phyloP scores from a whole-genome alignment of 225 moss, liverwort and hornwort genomes.

The Thuidium tamariscinum region DNA sequence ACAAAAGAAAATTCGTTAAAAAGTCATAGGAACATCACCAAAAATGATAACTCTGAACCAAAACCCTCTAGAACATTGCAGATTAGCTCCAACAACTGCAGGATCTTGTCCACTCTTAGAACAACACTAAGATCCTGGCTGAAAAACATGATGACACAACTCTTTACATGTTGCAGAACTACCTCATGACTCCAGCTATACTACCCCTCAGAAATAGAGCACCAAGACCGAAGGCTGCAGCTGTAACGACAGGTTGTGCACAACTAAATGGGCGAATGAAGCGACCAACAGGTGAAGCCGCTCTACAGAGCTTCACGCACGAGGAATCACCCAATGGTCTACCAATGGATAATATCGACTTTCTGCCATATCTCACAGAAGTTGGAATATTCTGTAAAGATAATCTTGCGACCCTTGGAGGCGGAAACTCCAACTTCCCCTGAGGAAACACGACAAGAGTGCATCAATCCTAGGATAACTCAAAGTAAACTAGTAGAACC shows the following conservation, averaged over 20 bases:
- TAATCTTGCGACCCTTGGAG: slow-evolving; percentile 7
- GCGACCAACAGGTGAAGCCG: neutral
- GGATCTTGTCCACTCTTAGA: neutral
- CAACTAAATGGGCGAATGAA: slow-evolving; percentile 1
- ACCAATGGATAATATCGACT: neutral
- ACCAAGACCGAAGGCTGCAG: slow-evolving; percentile 8
- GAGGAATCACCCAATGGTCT: neutral
- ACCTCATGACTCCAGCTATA: neutral
- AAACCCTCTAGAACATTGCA: neutral
- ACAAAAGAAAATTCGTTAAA: neutral
- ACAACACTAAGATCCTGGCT: neutral
- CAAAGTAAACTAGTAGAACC: neutral
- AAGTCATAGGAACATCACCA: neutral
- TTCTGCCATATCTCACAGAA: neutral
- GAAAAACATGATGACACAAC: no score
- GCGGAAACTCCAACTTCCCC: slow-evolving; percentile 30
- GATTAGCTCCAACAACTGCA: neutral
- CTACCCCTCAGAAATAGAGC: slow-evolving; percentile 1
- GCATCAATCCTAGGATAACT: slow-evolving; percentile 16
- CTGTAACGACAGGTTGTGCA: neutral
- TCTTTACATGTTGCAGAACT: neutral
- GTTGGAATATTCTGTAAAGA: slow-evolving; percentile 8
- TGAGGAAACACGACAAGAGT: slow-evolving; percentile 35
- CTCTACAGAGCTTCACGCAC: neutral
- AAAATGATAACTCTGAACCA: neutral